Conservation (phyloP, 768 basidiomycete species). For the Panaeolus papilionaceus region DNA sequence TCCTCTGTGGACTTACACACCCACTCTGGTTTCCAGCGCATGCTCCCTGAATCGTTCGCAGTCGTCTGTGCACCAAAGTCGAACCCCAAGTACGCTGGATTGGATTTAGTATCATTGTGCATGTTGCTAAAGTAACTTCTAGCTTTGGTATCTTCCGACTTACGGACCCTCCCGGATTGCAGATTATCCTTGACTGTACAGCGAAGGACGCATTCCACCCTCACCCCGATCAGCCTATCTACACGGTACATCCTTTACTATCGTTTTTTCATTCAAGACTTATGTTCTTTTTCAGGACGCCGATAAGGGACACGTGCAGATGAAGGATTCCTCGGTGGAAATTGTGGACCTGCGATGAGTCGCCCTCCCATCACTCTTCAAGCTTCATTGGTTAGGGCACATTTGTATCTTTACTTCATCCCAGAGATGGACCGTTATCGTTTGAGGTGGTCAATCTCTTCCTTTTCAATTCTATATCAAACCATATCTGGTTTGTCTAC, state of each 20-base stretch:
- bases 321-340: constrained; percentile 75
- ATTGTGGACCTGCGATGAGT: constrained; percentile 79
- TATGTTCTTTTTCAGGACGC: constrained; percentile 60
- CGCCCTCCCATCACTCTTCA: neutral
- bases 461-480: neutral
- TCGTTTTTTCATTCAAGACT: constrained; percentile 5
- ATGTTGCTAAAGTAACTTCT: constrained; percentile 18
- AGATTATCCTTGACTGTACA: constrained; percentile 70
- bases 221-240: constrained; percentile 83
- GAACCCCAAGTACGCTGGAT: constrained; percentile 65
- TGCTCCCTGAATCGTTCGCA: constrained; percentile 92
- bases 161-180: constrained; percentile 85
- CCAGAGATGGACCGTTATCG: neutral
- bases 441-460: neutral
- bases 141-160: constrained; percentile 91
- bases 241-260: constrained; percentile 66
- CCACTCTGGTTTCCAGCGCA: constrained; percentile 86
- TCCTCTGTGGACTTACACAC: constrained; percentile 94
- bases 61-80: constrained; percentile 89
- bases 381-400: neutral
- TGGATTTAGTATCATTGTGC: constrained; percentile 1
- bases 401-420: constrained; percentile 7
- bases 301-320: constrained; percentile 84
- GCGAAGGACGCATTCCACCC: constrained; percentile 86
- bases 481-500: neutral